Base-by-base conservation (phyloP, 768 basidiomycete genomes). In the Chalciporus sphaerocephalus region DNA sequence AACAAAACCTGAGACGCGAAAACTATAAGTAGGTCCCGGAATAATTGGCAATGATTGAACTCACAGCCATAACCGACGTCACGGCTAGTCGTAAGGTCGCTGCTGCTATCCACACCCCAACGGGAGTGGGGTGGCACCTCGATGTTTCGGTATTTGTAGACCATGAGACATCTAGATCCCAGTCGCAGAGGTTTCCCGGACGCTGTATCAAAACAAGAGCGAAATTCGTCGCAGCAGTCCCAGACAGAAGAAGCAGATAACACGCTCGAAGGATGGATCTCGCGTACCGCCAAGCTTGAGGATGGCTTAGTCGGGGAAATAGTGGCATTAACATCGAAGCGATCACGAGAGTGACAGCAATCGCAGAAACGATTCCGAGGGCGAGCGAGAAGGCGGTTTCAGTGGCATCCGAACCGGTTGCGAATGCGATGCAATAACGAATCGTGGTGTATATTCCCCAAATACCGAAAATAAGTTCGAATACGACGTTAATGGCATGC, bases 101-200 rank as follows among this genome's bases (percentile, higher is more conserved):
- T 8, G 80, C 69, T 33, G 67, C 66, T 17, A 83, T 57, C 85
- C 84, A 88, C 7, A 67, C 62, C 1, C 69, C 65, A 73, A 78
- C 81, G 3, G 54, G 4, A 22, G 38, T 41, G 0, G 52, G 28
- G 18, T 32, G 44, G 38, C 65, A 67, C 5, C 46, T 38, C 9
- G 49, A 43, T 2, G 49, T 25, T 10, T 13, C n/a, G 39, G 61
- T 43, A 38, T 50, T 51, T 36, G 59, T 71, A 42, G 47, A 74
- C 87, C 87, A 89, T 9, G 81, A 65, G 34, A 81, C 69, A 56
- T 88, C 87, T 34, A 87, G 67, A 50, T 85, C 81, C 66, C 84
- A 70, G 36, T 66, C 62, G 48, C 87, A 88, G n/a, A 79, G 73
- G 2, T 68, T 40, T 9, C 70, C 58, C 17, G 69, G 61, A 52